Base-by-base conservation (phyloP, 2,329 filamentous ascomycete species). In the Nannizzia gypsea region DNA sequence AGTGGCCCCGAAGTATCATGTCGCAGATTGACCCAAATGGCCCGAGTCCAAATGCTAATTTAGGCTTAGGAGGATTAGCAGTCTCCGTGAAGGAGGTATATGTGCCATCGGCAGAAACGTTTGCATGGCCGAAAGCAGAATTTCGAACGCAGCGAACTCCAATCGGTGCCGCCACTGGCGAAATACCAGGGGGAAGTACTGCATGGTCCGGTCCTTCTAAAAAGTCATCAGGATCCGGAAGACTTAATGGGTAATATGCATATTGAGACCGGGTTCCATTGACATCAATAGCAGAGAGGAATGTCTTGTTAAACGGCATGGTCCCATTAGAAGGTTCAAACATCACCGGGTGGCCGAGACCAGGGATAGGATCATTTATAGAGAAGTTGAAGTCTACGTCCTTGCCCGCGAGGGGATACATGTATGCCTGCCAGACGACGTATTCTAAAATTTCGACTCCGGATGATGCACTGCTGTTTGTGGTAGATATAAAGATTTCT, bases 61-160 rank as follows among this genome's bases (percentile, higher is more conserved):
- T n/a, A n/a, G n/a, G n/a, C n/a, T n/a, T n/a, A 40, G 8, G 15
- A 11, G 38, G n/a, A 24, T 11, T 5, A 17, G 9, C 4, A 2
- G 4, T 44, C n/a, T 57, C 22, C 17, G 15, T 9, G 36, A 60
- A 60, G 26, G 26, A 50, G 6, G 6, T 13, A 24, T 46, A 60
- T 24, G 59, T 52, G 3, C 22, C 20, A 9, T 40, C 17, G 4
- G 44, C 31, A 15, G 55, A 17, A 22, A 60, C 54, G n/a, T 60
- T 28, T 28, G 59, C 59, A 20, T 17, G 13, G 9, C 59, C 59
- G 2, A 34, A 34, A 15, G 11, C 26, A 13, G 34, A 58, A 6
- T 15, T 24, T 15, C 20, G 28, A 40, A 58, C 8, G 28, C 59
- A 61, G 5, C 59, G 54, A 9, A 58, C 56, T 3, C 59, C 59